Base-by-base conservation (phyloP, 75 land plant genomes). In the Sequoia sempervirens region DNA sequence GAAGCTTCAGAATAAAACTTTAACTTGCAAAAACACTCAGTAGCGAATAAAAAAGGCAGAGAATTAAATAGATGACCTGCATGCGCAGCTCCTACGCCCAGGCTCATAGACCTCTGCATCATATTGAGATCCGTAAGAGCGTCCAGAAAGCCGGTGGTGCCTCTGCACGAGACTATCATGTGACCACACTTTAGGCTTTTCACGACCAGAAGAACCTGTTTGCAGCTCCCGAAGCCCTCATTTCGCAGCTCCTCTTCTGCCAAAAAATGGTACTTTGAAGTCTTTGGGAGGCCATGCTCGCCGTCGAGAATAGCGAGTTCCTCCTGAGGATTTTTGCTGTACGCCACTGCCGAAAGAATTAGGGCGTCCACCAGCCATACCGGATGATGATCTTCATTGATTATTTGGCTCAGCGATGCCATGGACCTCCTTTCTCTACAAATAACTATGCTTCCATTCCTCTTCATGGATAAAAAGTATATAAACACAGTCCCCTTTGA, bases 321-420 rank as follows among this genome's bases (percentile, higher is more conserved):
- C 40, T 89, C 84, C 50, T 47, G 81, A 10, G 90, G 89, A 45
- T 85, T 46, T 43, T 82, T 74, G 82, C 82, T 85, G 83, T 89
- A 89, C 2, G 74, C 90, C 6, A 85, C 90, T 2, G 90, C 86
- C 1, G 90, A 89, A 18, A 89, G 81, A 46, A 87, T 89, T 61
- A 89, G 82, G 43, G 90, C 90, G 79, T 89, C 90, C 15, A 89
- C 66, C 28, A 89, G 79, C 90, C 90, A 88, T 17, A 68, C n/a
- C 13, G 90, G 90, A 47, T 89, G 90, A 74, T 82, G 76, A 75
- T 89, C 90, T 69, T 85, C 87, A 53, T 75, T 88, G 75, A 89
- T 85, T 14, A 89, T 88, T 73, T 82, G 76, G 17, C 78, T 78
- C 10, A 89, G 85, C 37, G 79, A 53, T 13, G 90, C 86, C 89